phyloP scores from a whole-genome alignment of 1,139 yeast species.

The Yamadazyma trypodendri region DNA sequence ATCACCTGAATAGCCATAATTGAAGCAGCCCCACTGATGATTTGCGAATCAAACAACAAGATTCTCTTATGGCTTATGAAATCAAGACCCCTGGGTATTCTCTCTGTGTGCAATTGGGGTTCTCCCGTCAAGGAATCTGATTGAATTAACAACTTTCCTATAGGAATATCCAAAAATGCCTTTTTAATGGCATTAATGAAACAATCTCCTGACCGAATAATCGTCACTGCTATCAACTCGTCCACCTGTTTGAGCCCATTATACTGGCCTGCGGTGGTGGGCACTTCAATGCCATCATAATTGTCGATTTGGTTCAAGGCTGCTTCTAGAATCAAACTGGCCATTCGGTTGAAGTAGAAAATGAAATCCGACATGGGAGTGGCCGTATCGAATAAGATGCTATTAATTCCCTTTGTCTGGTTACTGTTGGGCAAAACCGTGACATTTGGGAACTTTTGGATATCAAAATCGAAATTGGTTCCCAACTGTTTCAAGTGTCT shows the following conservation, averaged over 20 bases:
- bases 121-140: conserved; percentile 89
- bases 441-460: conserved; percentile 28
- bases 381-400: conserved; percentile 57
- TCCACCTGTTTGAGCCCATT: conserved; percentile 45
- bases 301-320: conserved; percentile 55
- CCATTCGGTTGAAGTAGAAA: conserved; percentile 80
- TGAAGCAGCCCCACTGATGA: conserved; percentile 90
- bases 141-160: conserved; percentile 85
- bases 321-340: conserved; percentile 62
- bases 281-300: conserved; percentile 28
- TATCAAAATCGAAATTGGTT: conserved; percentile 28
- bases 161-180: conserved; percentile 71
- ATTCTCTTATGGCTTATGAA: conserved; percentile 47
- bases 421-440: conserved; percentile 54
- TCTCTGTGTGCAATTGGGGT: conserved; percentile 82
- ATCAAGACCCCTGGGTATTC: conserved; percentile 38
- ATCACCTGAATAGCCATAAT: conserved; percentile 92
- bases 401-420: conserved; percentile 71
- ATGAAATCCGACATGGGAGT: conserved; percentile 75
- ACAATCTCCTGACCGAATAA: conserved; percentile 91
- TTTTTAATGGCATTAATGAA: conserved; percentile 75
- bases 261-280: conserved; percentile 38
- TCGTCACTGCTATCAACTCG: conserved; percentile 67
- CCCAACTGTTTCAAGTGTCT: conserved; percentile 58
- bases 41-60: conserved; percentile 79